These are phyloP conservation scores for Oxytropis ochrocephala DNA, from an alignment of 306 rosid genomes.

Conservation along the genomic window DNA sequence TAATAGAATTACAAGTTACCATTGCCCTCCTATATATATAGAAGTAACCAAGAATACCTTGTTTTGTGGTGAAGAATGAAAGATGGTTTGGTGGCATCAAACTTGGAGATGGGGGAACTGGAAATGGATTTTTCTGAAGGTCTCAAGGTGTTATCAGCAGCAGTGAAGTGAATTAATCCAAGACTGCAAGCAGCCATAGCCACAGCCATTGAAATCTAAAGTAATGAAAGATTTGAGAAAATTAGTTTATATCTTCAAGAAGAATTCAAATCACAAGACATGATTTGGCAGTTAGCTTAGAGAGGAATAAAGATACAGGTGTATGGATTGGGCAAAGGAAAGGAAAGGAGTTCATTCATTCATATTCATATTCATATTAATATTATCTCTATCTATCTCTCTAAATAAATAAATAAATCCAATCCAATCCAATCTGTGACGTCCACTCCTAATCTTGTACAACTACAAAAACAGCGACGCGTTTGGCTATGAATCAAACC, in stretches of 20 bases:
- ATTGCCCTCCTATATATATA: not conserved
- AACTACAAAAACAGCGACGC: slow-evolving; percentile 36
- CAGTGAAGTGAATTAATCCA: slow-evolving; percentile 44
- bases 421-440: not conserved
- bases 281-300: not conserved
- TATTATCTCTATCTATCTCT: not conserved
- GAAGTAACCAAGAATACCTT: slow-evolving; percentile 40
- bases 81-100: slow-evolving; percentile 33
- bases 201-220: slow-evolving; percentile 42
- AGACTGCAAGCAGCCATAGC: slow-evolving; percentile 68
- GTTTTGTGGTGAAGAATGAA: slow-evolving; percentile 44
- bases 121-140: slow-evolving; percentile 29
- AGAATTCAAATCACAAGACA: slow-evolving; percentile 16
- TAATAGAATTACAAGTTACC: not conserved
- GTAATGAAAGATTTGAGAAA: not conserved
- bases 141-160: slow-evolving; percentile 25
- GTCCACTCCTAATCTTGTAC: slow-evolving; percentile 39
- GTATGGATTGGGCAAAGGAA: not conserved
- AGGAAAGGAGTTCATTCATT: not conserved
- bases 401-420: not conserved
- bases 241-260: not conserved
- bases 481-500: slow-evolving; percentile 30
- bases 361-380: too few species aligned
- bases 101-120: slow-evolving; percentile 18
- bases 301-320: not conserved